Evolutionary conservation across 192 early-diverging fungal genomes (phyloP).

Genomic region (Pilaira anomala): DNA sequence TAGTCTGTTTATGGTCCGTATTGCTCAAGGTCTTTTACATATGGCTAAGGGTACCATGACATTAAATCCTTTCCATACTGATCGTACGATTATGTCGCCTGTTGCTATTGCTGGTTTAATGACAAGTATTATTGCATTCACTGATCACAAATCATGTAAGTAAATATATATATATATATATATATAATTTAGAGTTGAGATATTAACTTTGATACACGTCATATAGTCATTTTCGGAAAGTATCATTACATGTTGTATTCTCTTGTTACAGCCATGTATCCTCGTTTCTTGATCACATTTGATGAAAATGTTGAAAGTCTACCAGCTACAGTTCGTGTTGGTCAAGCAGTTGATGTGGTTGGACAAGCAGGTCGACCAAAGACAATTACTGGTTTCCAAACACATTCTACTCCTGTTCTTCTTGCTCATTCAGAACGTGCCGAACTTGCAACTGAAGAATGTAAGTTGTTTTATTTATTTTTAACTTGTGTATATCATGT

Average conservation of each 20-base stretch:
- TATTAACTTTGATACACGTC: background rate
- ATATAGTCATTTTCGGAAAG: conserved; percentile 77
- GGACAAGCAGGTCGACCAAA: conserved; percentile 98
- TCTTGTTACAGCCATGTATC: conserved; percentile 92
- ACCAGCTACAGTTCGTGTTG: conserved; percentile 89
- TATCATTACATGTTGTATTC: conserved; percentile 94
- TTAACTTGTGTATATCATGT: background rate
- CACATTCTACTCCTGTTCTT: conserved; percentile 95
- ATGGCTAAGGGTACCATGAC: conserved; percentile 99
- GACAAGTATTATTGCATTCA: conserved; percentile 87
- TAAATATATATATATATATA: conserved; percentile 17
- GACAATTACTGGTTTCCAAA: conserved; percentile 99
- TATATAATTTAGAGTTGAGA: background rate
- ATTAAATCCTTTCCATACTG: conserved; percentile 91
- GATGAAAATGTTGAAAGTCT: conserved; percentile 84
- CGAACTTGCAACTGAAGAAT: conserved; percentile 98
- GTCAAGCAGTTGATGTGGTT: conserved; percentile 95
- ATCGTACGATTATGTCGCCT: conserved; percentile 88
- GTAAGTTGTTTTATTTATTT: conserved; percentile 29
- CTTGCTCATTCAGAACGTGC: conserved; percentile 95
- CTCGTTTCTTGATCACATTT: conserved; percentile 96
- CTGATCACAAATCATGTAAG: conserved; percentile 81
- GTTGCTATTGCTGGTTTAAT: conserved; percentile 85
- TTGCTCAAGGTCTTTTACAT: conserved; percentile 84
- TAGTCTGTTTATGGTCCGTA: conserved; percentile 80